Evolutionary conservation across 495 filamentous ascomycete genomes (phyloP).

Genomic region (Aspergillus homomorphus): DNA sequence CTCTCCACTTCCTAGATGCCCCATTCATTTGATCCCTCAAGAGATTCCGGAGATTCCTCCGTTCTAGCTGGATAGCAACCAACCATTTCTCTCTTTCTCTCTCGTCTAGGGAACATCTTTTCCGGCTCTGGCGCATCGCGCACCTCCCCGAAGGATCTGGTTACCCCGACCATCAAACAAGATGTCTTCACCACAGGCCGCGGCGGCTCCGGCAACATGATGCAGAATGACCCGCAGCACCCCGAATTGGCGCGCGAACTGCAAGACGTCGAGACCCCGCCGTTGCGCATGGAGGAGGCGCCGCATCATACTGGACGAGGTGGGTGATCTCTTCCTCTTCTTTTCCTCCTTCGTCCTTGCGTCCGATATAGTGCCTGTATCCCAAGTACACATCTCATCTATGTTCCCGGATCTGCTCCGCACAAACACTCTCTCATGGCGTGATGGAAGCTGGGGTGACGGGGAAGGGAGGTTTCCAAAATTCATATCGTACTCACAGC

Average conservation of each 20-base stretch:
- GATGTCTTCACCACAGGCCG: conserved; percentile 80
- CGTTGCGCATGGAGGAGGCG: conserved; percentile 45
- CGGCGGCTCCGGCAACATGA: conserved; percentile 74
- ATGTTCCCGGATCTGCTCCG: too few species aligned
- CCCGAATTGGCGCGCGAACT: conserved; percentile 68
- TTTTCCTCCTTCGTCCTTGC: background rate
- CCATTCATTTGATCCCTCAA: background rate
- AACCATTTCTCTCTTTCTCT: background rate
- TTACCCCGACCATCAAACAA: conserved; percentile 80
- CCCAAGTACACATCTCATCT: too few species aligned
- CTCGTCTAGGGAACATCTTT: conserved; percentile 69
- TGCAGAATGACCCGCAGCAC: conserved; percentile 59
- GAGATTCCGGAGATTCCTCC: background rate
- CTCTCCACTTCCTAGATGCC: conserved; percentile 14
- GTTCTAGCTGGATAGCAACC: too few species aligned
- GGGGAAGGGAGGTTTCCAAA: too few species aligned
- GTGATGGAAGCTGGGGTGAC: too few species aligned
- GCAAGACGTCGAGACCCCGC: conserved; percentile 71
- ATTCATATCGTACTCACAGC: too few species aligned
- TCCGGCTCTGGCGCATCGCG: conserved; percentile 53
- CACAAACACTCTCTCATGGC: too few species aligned
- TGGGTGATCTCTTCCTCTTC: conserved; percentile 21
- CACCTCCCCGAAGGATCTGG: conserved; percentile 56
- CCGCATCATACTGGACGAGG: conserved; percentile 47
- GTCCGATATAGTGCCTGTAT: too few species aligned